Percentiles rank a stretch among this genome's conserved stretches.
Conservation (phyloP, 495 filamentous ascomycete genomes). For the Xylaria castorea region DNA sequence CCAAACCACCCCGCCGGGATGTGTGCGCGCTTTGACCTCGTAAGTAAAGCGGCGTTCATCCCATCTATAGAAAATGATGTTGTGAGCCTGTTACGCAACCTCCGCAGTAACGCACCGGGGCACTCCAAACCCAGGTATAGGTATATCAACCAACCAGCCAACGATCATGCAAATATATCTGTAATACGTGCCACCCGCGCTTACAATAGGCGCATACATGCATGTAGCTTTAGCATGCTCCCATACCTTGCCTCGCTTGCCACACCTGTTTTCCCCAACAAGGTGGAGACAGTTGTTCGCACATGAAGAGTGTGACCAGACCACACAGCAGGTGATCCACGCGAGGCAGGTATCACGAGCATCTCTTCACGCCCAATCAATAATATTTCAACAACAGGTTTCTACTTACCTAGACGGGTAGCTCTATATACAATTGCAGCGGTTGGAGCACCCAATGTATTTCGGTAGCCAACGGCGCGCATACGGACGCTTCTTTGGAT, state of each 20-base stretch:
- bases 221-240: background rate
- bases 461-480: background rate
- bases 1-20: background rate
- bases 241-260: background rate
- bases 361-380: background rate
- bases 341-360: conserved; percentile 22
- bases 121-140: background rate
- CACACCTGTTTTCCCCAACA: background rate
- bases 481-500: conserved; percentile 1
- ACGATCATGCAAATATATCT: background rate
- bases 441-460: background rate
- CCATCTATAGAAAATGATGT: background rate
- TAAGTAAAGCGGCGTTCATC: background rate
- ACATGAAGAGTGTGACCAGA: conserved; percentile 10
- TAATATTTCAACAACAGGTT: background rate
- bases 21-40: background rate
- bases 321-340: conserved; percentile 19
- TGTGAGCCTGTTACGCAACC: conserved; percentile 14
- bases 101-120: conserved; percentile 2
- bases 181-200: conserved; percentile 5
- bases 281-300: conserved; percentile 1
- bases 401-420: conserved; percentile 15
- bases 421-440: background rate
- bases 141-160: background rate
- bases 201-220: conserved; percentile 1